These are phyloP conservation scores for Opeltia flavorubescens DNA, from an alignment of 495 filamentous ascomycete genomes.

Conservation along the genomic window DNA sequence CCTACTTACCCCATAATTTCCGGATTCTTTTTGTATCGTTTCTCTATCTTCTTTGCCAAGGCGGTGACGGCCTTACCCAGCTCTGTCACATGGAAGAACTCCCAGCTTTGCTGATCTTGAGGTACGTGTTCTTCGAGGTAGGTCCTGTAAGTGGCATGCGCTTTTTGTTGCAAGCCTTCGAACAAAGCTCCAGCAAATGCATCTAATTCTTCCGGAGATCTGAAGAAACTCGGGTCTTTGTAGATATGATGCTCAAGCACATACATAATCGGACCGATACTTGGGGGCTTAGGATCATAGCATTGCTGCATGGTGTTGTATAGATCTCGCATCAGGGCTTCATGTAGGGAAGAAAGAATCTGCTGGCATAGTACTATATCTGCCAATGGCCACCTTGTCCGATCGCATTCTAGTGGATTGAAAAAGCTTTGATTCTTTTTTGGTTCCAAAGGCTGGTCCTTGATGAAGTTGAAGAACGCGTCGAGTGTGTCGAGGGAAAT, in stretches of 20 bases:
- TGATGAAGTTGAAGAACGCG: constrained; percentile 65
- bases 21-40: constrained; percentile 77
- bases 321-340: constrained; percentile 73
- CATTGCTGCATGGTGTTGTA: constrained; percentile 76
- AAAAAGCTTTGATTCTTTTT: constrained; percentile 35
- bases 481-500: constrained; percentile 70
- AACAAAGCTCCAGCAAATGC: constrained; percentile 55
- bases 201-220: constrained; percentile 49
- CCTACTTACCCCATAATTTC: constrained; percentile 64
- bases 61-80: constrained; percentile 74
- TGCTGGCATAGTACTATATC: constrained; percentile 67
- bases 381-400: constrained; percentile 60
- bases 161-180: constrained; percentile 57
- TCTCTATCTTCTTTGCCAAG: constrained; percentile 73
- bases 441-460: constrained; percentile 47
- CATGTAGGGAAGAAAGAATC: constrained; percentile 60
- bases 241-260: constrained; percentile 75
- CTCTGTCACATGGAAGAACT: constrained; percentile 74
- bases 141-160: constrained; percentile 55
- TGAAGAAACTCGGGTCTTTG: constrained; percentile 59
- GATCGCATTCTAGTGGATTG: constrained; percentile 38
- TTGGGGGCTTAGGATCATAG: constrained; percentile 70
- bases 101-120: constrained; percentile 60
- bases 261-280: constrained; percentile 64
- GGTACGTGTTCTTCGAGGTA: constrained; percentile 63